These are phyloP conservation scores for Annulohypoxylon nitens DNA, from an alignment of 495 filamentous ascomycete species.

Conservation along the genomic window DNA sequence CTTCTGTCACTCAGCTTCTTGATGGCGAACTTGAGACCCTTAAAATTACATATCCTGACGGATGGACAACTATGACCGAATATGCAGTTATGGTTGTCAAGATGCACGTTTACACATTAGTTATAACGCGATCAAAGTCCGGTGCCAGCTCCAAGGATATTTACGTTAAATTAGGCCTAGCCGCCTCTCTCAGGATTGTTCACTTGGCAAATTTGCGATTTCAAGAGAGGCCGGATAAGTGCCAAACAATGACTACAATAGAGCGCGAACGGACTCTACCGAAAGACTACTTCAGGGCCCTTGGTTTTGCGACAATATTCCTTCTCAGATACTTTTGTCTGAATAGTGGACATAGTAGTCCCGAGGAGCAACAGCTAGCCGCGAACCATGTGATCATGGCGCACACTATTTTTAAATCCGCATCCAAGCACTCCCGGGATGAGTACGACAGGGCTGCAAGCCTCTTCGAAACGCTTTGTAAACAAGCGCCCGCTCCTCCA, in stretches of 20 bases:
- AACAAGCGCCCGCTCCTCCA: slow-evolving; percentile 31
- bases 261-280: slow-evolving; percentile 39
- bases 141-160: slow-evolving; percentile 40
- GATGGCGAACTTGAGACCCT: slow-evolving; percentile 50
- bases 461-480: slow-evolving; percentile 47
- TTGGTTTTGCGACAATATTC: slow-evolving; percentile 49
- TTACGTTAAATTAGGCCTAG: slow-evolving; percentile 43
- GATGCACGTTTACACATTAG: slow-evolving; percentile 45
- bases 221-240: slow-evolving; percentile 29
- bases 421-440: slow-evolving; percentile 29
- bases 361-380: slow-evolving; percentile 50
- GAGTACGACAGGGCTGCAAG: slow-evolving; percentile 41
- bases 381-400: slow-evolving; percentile 50
- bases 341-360: slow-evolving; percentile 30
- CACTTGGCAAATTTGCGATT: slow-evolving; percentile 40
- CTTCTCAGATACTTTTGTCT: slow-evolving; percentile 46
- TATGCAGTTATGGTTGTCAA: slow-evolving; percentile 42
- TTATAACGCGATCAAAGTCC: slow-evolving; percentile 41
- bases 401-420: slow-evolving; percentile 45
- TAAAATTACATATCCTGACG: slow-evolving; percentile 38
- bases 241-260: slow-evolving; percentile 1
- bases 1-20: slow-evolving; percentile 51
- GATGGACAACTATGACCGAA: slow-evolving; percentile 46
- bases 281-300: slow-evolving; percentile 45
- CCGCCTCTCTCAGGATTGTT: slow-evolving; percentile 40